Conservation (phyloP, 2,329 filamentous ascomycete species). For the Colletotrichum sojae region DNA sequence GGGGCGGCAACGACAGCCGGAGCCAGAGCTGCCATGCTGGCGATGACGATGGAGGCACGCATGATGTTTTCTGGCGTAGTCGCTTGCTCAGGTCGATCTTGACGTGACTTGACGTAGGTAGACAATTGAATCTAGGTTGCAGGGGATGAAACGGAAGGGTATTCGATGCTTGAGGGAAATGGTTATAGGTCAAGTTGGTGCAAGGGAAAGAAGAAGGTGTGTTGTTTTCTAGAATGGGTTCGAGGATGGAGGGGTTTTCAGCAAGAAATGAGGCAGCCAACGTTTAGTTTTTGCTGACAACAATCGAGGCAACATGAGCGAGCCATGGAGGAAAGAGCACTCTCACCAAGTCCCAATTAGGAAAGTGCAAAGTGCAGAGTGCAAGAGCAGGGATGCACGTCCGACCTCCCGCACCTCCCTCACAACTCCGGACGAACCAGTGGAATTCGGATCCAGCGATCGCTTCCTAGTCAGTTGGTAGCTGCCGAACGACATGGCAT, state of each 20-base stretch:
- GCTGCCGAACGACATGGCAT: too few relatives aligned
- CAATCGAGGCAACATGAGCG: background rate
- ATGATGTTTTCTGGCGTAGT: fast-evolving
- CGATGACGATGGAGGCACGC: conserved; percentile 6
- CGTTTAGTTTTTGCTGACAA: background rate
- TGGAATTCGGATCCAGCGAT: background rate
- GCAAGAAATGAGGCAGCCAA: background rate
- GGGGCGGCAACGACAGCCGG: conserved; percentile 56
- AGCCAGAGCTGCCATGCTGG: conserved; percentile 40
- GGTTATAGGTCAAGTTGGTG: too few relatives aligned
- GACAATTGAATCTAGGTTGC: too few relatives aligned
- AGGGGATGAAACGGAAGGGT: too few relatives aligned
- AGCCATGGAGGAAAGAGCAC: conserved; percentile 9
- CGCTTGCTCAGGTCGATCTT: background rate
- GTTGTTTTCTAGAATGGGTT: background rate
- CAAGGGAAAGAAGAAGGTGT: too few relatives aligned
- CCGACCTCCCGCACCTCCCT: conserved; percentile 30
- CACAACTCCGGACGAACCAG: conserved; percentile 33
- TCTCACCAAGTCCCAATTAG: conserved; percentile 5
- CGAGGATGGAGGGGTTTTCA: background rate
- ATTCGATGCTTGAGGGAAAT: background rate
- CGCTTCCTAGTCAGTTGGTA: background rate
- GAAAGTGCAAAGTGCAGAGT: background rate
- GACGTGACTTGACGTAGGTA: too few relatives aligned
- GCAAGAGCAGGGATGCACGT: conserved; percentile 15